Evolutionary conservation across 108 stramenopile species (phyloP).

Genomic region (Fragilaria crotonensis): DNA sequence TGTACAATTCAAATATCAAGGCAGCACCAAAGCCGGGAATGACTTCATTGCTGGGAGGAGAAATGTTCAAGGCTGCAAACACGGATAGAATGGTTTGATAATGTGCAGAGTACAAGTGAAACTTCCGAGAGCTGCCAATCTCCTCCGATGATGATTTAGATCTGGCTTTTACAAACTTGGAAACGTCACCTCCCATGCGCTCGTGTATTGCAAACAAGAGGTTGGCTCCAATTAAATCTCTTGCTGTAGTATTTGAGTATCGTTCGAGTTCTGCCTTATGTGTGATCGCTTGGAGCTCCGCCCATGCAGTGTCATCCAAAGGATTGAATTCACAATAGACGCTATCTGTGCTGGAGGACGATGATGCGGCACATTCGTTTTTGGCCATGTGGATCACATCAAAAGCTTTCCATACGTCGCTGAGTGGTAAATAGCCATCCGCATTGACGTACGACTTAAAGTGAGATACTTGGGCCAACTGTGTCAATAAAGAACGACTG

Average conservation of each 20-base stretch:
- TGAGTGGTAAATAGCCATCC: constrained; percentile 16
- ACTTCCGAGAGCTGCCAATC: constrained; percentile 5
- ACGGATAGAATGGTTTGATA: constrained; percentile 27
- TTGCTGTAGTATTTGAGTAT: constrained; percentile 17
- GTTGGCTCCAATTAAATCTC: constrained; percentile 23
- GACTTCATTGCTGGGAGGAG: constrained; percentile 9
- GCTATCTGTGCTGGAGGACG: background rate
- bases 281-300: constrained; percentile 12
- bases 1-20: constrained; percentile 32
- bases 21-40: constrained; percentile 30
- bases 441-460: constrained; percentile 17
- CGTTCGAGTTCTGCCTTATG: constrained; percentile 21
- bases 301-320: constrained; percentile 14
- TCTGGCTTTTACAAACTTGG: background rate
- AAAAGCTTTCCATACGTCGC: constrained; percentile 33
- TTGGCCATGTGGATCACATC: constrained; percentile 27
- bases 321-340: background rate
- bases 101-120: constrained; percentile 41
- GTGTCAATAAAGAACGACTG: constrained; percentile 12
- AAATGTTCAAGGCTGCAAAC: constrained; percentile 16
- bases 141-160: background rate
- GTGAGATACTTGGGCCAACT: constrained; percentile 9
- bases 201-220: constrained; percentile 20
- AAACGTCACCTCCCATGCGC: constrained; percentile 10
- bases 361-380: constrained; percentile 20